Evolutionary conservation across 768 basidiomycete species (phyloP).

Genomic region (Phaffia australis): DNA sequence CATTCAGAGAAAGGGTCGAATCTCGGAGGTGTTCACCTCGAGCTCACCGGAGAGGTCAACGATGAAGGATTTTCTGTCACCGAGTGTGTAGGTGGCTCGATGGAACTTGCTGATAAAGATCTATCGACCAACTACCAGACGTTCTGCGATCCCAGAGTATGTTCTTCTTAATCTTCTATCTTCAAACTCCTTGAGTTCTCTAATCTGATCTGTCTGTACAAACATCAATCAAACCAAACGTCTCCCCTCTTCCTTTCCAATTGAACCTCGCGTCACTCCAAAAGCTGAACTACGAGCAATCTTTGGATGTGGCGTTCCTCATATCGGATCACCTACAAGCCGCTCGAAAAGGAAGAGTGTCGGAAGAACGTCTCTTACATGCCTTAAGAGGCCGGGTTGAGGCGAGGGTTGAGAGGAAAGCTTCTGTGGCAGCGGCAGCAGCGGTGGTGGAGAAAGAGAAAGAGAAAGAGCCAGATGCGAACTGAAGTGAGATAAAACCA

Average conservation of each 20-base stretch:
- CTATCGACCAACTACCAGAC: slow-evolving; percentile 83
- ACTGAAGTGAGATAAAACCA: too few species aligned
- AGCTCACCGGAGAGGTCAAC: slow-evolving; percentile 83
- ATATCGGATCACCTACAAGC: slow-evolving; percentile 21
- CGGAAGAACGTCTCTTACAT: slow-evolving; percentile 13
- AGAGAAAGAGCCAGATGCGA: too few species aligned
- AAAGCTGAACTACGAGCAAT: slow-evolving; percentile 84
- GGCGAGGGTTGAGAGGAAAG: not conserved
- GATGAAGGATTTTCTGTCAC: slow-evolving; percentile 90
- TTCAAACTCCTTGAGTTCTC: not conserved
- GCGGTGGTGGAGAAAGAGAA: too few species aligned
- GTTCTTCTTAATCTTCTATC: too few species aligned
- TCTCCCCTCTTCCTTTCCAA: not conserved
- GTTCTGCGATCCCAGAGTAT: slow-evolving; percentile 57
- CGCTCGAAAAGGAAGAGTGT: not conserved
- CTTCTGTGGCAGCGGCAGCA: too few species aligned
- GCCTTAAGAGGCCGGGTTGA: slow-evolving; percentile 16
- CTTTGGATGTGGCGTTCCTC: slow-evolving; percentile 80
- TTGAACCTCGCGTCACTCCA: not conserved
- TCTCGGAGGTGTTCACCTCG: slow-evolving; percentile 70
- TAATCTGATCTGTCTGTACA: not conserved
- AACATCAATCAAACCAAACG: not conserved
- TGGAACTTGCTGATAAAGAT: slow-evolving; percentile 82
- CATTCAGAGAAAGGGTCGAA: slow-evolving; percentile 63
- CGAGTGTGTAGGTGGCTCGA: slow-evolving; percentile 91